phyloP scores from a whole-genome alignment of 768 basidiomycete genomes.

The Pleurotus sapidus region DNA sequence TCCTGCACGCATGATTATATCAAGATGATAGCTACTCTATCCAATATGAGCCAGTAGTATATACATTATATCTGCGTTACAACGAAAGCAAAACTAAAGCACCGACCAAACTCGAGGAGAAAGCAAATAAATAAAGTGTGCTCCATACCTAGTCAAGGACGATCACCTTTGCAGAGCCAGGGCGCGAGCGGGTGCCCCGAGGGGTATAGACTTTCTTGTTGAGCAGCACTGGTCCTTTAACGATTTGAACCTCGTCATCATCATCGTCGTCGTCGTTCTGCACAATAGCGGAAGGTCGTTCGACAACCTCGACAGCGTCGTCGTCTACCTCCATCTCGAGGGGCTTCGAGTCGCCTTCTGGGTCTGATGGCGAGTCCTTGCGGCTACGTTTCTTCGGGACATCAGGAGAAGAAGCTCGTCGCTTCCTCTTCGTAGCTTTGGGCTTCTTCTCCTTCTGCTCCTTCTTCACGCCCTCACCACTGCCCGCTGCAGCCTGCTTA shows the following conservation, averaged over 20 bases:
- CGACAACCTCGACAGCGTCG: no score
- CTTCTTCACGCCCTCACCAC: background rate
- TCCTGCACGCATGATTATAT: no score
- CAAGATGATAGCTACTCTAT: no score
- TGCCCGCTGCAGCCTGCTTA: background rate
- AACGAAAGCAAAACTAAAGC: no score
- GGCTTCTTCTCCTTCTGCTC: background rate
- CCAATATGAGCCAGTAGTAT: no score
- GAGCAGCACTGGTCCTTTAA: background rate
- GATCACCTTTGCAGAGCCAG: background rate
- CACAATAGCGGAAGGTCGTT: no score
- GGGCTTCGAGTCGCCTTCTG: background rate
- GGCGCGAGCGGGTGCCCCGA: background rate
- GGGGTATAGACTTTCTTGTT: background rate
- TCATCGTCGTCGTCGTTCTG: background rate
- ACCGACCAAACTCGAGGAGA: no score
- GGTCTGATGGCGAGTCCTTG: background rate
- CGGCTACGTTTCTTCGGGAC: background rate
- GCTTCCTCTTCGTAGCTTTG: background rate
- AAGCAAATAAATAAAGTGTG: no score
- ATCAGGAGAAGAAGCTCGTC: background rate
- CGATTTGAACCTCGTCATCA: background rate
- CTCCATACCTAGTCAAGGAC: background rate
- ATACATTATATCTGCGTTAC: no score
- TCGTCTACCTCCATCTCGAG: no score